phyloP scores from a whole-genome alignment of 352 stramenopile species.

The Phytophthora quininea region DNA sequence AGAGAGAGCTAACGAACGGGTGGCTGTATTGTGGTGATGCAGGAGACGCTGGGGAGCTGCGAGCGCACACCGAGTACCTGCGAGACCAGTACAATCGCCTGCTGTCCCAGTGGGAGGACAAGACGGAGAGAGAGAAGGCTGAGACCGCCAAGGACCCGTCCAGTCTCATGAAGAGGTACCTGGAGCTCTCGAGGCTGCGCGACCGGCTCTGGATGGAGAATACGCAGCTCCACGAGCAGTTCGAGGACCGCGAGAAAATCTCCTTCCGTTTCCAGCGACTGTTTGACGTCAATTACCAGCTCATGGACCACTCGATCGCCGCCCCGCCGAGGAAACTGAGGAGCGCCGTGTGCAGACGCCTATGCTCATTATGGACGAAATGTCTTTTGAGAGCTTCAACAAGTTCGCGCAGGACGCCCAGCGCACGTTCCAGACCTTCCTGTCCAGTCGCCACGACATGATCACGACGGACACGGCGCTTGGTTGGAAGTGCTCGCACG shows the following conservation, averaged over 20 bases:
- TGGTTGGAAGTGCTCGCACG: conserved; percentile 56
- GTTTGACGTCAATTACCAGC: conserved; percentile 65
- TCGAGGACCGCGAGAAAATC: conserved; percentile 61
- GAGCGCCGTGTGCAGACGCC: conserved; percentile 46
- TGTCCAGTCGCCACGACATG: conserved; percentile 51
- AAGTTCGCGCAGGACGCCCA: conserved; percentile 51
- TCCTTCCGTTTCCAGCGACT: conserved; percentile 58
- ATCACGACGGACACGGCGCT: conserved; percentile 54
- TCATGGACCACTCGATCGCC: conserved; percentile 61
- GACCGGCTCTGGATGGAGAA: conserved; percentile 62
- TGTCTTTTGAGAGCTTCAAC: conserved; percentile 55
- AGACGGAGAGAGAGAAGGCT: conserved; percentile 36
- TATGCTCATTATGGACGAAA: conserved; percentile 67
- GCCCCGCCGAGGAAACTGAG: conserved; percentile 28
- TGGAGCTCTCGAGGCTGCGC: conserved; percentile 51
- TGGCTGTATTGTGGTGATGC: neutral
- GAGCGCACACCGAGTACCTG: conserved; percentile 48
- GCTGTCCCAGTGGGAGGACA: conserved; percentile 49
- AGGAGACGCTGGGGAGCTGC: conserved; percentile 58
- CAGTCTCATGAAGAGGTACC: conserved; percentile 50
- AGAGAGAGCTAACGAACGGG: neutral
- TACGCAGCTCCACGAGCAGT: conserved; percentile 54
- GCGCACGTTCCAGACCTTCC: conserved; percentile 45
- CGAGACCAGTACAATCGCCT: conserved; percentile 55
- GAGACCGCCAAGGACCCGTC: conserved; percentile 40